Percentiles rank a stretch among this genome's conserved stretches.
Conservation (phyloP, 305 asterid genomes). For the Fraxinus paxiana region DNA sequence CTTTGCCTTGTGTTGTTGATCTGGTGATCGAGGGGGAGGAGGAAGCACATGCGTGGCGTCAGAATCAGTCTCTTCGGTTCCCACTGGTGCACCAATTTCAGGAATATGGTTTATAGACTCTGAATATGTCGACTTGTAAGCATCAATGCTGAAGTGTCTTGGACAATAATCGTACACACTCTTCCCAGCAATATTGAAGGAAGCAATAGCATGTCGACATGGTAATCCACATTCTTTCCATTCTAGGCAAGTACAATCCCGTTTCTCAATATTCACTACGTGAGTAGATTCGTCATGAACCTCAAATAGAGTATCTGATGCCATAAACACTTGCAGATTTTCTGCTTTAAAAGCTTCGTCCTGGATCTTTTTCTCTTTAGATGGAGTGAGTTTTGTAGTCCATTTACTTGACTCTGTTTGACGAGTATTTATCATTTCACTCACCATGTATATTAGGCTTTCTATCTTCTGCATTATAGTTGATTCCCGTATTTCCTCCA, state of each 20-base stretch:
- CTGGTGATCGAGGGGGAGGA: conserved; percentile 43
- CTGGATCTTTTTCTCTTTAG: conserved; percentile 57
- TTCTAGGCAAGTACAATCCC: conserved; percentile 82
- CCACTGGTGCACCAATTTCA: conserved; percentile 36
- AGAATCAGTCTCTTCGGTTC: conserved; percentile 37
- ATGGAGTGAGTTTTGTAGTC: conserved; percentile 59
- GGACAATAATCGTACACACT: conserved; percentile 66
- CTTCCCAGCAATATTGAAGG: conserved; percentile 46
- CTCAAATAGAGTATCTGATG: conserved; percentile 73
- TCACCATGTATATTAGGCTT: conserved; percentile 52
- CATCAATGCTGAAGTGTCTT: conserved; percentile 50
- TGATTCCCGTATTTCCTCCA: conserved; percentile 63
- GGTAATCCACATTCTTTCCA: conserved; percentile 69
- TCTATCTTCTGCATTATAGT: conserved; percentile 84
- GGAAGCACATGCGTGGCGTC: conserved; percentile 55
- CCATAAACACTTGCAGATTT: conserved; percentile 63
- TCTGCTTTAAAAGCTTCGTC: conserved; percentile 54
- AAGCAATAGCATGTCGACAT: conserved; percentile 82
- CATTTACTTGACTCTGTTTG: conserved; percentile 48
- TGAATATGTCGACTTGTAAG: conserved; percentile 50
- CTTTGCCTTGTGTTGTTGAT: conserved; percentile 48
- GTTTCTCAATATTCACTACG: conserved; percentile 61
- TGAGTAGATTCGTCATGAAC: conserved; percentile 83
- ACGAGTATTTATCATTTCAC: conserved; percentile 48
- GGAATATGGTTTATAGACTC: conserved; percentile 49